Percentiles rank a stretch among this genome's conserved stretches.
These are phyloP conservation scores for Fagus sylvatica DNA, from an alignment of 306 rosid species.

Conservation along the genomic window DNA sequence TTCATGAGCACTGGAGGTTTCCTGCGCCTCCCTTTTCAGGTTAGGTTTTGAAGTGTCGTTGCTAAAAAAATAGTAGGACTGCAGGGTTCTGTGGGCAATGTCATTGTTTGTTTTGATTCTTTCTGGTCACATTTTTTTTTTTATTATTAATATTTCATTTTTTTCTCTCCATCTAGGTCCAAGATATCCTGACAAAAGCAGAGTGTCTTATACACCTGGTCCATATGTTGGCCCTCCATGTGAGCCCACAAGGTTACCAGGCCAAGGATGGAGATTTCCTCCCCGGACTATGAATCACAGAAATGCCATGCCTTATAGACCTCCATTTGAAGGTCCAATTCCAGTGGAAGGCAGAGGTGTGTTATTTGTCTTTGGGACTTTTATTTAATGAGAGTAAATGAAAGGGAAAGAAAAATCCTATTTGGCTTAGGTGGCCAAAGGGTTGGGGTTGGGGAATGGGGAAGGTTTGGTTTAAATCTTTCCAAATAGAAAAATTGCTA, in stretches of 20 bases:
- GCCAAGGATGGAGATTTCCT: conserved; percentile 83
- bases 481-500: not conserved
- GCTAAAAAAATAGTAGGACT: not conserved
- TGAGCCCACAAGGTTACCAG: conserved; percentile 63
- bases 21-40: conserved; percentile 62
- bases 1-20: conserved; percentile 65
- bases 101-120: conserved; percentile 7
- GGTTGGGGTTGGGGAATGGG: not conserved
- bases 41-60: conserved; percentile 22
- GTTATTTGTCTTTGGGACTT: not conserved
- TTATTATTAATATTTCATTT: conserved; percentile 8
- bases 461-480: not conserved
- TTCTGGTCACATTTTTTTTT: conserved; percentile 11
- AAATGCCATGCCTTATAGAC: conserved; percentile 65
- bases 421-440: not conserved
- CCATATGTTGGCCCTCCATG: conserved; percentile 70
- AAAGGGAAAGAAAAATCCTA: not conserved
- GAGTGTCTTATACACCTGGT: conserved; percentile 39
- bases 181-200: conserved; percentile 59
- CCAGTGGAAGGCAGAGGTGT: conserved; percentile 73
- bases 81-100: not conserved
- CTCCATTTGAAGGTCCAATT: conserved; percentile 76
- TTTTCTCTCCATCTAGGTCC: conserved; percentile 51
- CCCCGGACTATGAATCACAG: conserved; percentile 63
- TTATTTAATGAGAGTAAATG: not conserved